A percentile compares a stretch with the other conserved stretches of the same genome.
Evolutionary conservation across 345 rosid species (phyloP).

Genomic region (Passiflora organensis): DNA sequence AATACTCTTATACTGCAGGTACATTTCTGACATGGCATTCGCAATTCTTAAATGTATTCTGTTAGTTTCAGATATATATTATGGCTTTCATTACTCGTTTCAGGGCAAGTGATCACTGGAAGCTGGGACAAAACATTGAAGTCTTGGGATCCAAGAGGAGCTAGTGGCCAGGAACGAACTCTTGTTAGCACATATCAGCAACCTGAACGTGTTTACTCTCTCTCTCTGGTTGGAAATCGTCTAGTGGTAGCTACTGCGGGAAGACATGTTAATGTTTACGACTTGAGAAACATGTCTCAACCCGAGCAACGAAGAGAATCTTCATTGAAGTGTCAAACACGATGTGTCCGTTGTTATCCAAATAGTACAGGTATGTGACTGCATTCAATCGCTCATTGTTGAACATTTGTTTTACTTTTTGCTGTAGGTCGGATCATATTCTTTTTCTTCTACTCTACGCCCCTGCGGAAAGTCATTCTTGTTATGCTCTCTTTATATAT

Average conservation of each 20-base stretch:
- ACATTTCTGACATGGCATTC: slow-evolving; percentile 8
- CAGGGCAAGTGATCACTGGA: slow-evolving; percentile 95
- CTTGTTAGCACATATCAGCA: slow-evolving; percentile 81
- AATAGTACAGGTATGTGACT: slow-evolving; percentile 69
- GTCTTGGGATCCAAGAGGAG: slow-evolving; percentile 98
- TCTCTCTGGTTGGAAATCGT: slow-evolving; percentile 87
- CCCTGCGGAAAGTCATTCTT: no score
- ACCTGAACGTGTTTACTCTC: slow-evolving; percentile 93
- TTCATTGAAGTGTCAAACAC: slow-evolving; percentile 86
- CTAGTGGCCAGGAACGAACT: slow-evolving; percentile 79
- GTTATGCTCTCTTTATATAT: no score
- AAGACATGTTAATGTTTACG: slow-evolving; percentile 90
- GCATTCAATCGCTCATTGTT: no score
- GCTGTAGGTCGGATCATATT: no score
- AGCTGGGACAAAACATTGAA: slow-evolving; percentile 93
- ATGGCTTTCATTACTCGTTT: slow-evolving; percentile 4
- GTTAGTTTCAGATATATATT: no score
- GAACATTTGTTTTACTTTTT: no score
- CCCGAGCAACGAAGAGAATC: slow-evolving; percentile 97
- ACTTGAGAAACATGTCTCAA: slow-evolving; percentile 88
- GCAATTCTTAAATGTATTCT: no score
- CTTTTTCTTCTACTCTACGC: background rate
- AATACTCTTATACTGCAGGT: slow-evolving; percentile 96
- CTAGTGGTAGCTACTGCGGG: slow-evolving; percentile 95
- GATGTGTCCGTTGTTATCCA: slow-evolving; percentile 93